Percentiles rank a stretch among this genome's conserved stretches.
phyloP scores from a whole-genome alignment of 345 rosid species.

The Raphanus sativus region DNA sequence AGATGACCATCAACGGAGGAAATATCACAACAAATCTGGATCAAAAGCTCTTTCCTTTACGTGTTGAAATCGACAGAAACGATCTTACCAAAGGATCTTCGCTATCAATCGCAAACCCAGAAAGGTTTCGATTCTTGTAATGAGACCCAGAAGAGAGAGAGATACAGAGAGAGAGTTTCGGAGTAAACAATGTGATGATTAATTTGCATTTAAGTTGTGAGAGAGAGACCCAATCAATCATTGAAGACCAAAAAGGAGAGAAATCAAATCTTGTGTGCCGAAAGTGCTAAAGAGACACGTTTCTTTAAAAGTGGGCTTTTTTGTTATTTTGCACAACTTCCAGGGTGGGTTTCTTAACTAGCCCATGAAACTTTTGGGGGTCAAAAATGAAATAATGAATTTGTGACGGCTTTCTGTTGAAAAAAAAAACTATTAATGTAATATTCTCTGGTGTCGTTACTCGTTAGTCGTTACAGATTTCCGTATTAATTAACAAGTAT shows the following conservation, averaged over 20 bases:
- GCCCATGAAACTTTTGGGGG: not conserved
- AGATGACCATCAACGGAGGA: slow-evolving; percentile 70
- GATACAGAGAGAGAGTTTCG: slow-evolving; percentile 11
- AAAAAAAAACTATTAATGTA: not conserved
- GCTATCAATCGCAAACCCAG: not conserved
- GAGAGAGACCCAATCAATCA: slow-evolving; percentile 27
- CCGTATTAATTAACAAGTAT: too few species aligned
- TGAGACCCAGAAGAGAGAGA: slow-evolving; percentile 1
- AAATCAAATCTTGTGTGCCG: not conserved
- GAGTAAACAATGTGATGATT: slow-evolving; percentile 4
- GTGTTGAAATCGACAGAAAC: not conserved
- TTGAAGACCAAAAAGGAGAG: not conserved
- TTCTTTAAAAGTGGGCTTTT: not conserved
- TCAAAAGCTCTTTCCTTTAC: slow-evolving; percentile 13
- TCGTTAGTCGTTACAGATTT: not conserved
- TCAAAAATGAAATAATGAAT: not conserved
- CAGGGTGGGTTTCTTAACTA: not conserved
- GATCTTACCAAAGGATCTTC: slow-evolving; percentile 1
- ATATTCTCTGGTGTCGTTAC: not conserved
- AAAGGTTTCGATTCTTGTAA: not conserved
- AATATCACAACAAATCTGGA: slow-evolving; percentile 22
- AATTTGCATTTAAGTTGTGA: slow-evolving; percentile 11
- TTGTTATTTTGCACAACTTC: not conserved
- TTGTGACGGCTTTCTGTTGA: not conserved
- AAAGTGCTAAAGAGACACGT: not conserved